These are phyloP conservation scores for Phytophthora idaei DNA, from an alignment of 352 stramenopile species.

Conservation along the genomic window DNA sequence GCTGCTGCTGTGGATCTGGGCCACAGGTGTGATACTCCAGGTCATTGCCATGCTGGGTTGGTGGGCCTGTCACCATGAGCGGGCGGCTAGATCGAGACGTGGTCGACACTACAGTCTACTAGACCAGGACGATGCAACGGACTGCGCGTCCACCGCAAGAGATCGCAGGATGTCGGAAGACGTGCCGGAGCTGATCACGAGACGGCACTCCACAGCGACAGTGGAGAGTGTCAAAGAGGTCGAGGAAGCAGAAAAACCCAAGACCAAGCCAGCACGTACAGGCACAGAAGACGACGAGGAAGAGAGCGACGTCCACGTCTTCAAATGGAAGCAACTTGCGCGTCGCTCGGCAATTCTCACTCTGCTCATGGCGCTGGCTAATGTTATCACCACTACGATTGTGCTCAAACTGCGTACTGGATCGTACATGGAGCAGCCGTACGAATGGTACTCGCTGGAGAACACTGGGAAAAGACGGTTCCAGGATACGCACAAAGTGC, in stretches of 20 bases:
- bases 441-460: conserved; percentile 65
- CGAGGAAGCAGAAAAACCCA: not conserved
- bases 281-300: conserved; percentile 31
- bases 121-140: conserved; percentile 12
- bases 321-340: conserved; percentile 37
- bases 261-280: conserved; percentile 16
- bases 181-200: conserved; percentile 19
- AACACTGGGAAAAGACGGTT: conserved; percentile 50
- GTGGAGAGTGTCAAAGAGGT: conserved; percentile 18
- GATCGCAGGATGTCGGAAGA: conserved; percentile 26
- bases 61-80: conserved; percentile 29
- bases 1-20: conserved; percentile 40
- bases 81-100: not conserved
- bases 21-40: conserved; percentile 33
- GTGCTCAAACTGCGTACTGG: conserved; percentile 61
- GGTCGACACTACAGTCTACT: conserved; percentile 9
- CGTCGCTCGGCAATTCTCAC: conserved; percentile 31
- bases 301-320: conserved; percentile 26
- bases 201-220: conserved; percentile 14
- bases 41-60: conserved; percentile 38
- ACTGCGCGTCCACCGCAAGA: conserved; percentile 11
- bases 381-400: conserved; percentile 29
- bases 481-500: conserved; percentile 30
- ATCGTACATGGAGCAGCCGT: conserved; percentile 50
- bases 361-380: conserved; percentile 22